Base-by-base conservation (phyloP, 345 rosid species). In the Syzygium oleosum region DNA sequence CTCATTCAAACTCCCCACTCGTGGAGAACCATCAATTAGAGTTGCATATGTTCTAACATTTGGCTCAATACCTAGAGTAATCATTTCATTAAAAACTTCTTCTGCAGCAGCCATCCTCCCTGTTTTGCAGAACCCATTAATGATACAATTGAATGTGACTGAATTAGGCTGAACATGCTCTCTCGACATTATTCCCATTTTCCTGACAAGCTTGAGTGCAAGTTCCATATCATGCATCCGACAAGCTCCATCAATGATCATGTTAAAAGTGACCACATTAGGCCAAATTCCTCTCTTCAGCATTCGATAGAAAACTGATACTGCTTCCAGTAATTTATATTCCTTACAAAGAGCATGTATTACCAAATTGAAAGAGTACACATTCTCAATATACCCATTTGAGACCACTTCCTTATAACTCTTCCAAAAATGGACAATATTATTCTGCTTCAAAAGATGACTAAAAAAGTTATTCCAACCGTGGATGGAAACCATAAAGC, bases 381-480 rank as follows among this genome's bases (percentile, higher is more conserved):
- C 92, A 84, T 95, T 96, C 89, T 93, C 95, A 77, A 90, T 85
- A 91, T 95, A 94, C 38, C 94, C 93, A 41, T 87, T 90, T 77
- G 91, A 88, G 84, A 91, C 86, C 94, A 94, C 91, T 85, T 93
- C 94, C 88, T 86, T 90, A 49, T 93, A 94, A 85, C 90, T 87
- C 59, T 88, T 91, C 98, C 95, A 92, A 87, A 96, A 96, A 88
- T 92, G 80, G 78, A 25, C 89, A 86, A 89, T 86, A 84, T 95
- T 94, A 90, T 95, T 93, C 84, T 90, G 73, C 91, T 88, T 94
- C 90, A 96, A 58, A 46, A 96, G 92, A 92, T 91, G 93, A 51
- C 93, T 91, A 92, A 96, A 91, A 61, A 93, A 93, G 86, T 95
- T 93, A 88, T 94, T 96, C 96, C 94, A 92, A 10, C 94, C 95